phyloP scores from a whole-genome alignment of 163 green algal genomes.

The Coccomyxa subellipsoidea region DNA sequence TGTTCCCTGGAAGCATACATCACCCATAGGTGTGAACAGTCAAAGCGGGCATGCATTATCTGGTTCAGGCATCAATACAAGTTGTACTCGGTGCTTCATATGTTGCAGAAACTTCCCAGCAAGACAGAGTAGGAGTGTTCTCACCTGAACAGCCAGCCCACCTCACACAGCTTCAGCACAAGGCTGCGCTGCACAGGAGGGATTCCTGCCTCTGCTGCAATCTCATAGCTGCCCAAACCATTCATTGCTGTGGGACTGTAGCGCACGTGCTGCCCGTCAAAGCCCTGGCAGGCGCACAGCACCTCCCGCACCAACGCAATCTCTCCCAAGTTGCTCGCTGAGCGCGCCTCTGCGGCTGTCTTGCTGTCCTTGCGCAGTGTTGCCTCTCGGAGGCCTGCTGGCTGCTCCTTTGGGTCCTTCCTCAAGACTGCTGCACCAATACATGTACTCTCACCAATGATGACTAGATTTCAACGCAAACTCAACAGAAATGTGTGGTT shows the following conservation, averaged over 20 bases:
- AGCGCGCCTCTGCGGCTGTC: conserved; percentile 4
- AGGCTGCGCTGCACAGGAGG: conserved; percentile 35
- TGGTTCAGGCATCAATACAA: not conserved
- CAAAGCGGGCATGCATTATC: not conserved
- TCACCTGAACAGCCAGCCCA: conserved; percentile 1
- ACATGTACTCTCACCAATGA: not conserved
- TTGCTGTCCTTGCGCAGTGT: not conserved
- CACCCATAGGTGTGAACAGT: no score
- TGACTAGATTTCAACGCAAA: no score
- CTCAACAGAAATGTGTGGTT: no score
- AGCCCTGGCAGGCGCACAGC: conserved; percentile 69
- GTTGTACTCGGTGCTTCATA: not conserved
- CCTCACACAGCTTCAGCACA: conserved; percentile 29
- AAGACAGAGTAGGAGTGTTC: not conserved
- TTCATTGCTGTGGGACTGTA: conserved; percentile 26
- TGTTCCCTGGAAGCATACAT: not conserved
- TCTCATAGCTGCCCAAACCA: conserved; percentile 27
- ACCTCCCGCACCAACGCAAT: conserved; percentile 66
- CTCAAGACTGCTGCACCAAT: not conserved
- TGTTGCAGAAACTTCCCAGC: no score
- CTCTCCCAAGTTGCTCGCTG: conserved; percentile 34
- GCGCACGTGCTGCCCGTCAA: conserved; percentile 58
- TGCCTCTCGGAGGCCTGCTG: not conserved
- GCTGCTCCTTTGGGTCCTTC: not conserved
- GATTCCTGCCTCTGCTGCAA: conserved; percentile 38